Evolutionary conservation across 371 early-diverging fungal genomes (phyloP), one percentile per base, ranked within the genome.

Genomic region (Spraguea lophii): DNA sequence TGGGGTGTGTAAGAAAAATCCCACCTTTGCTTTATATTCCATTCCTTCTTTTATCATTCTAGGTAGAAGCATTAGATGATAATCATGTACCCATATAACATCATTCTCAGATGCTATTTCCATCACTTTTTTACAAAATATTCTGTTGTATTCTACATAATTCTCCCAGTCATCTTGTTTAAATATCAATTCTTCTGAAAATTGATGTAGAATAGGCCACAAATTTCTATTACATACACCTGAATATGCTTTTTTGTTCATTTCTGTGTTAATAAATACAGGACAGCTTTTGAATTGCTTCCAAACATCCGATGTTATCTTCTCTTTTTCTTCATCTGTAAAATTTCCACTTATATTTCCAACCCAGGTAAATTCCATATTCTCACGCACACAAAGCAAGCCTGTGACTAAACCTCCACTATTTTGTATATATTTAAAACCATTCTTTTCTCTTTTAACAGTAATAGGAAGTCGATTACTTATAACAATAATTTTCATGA

Each of bases 381-480:
- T 78, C 49, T 84, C 82, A 69, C 85, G 85, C 30, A 92, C 70
- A 4, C 90, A 87, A 30, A 80, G 79, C 25, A 94, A 75, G 15
- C 94, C 97, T 12, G 89, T 85, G 25, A 93, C 94, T 16, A 95
- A 75, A 3, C 99, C 95, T 40, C 95, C 95, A 0, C 86, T 82
- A 46, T 83, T 82, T 79, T 88, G 84, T 56, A 75, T 78, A 73
- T 83, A 86, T 9, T 54, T 50, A 44, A 72, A 46, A 59, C 74
- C 56, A 4, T 74, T 72, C 49, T 78, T 76, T 24, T 34, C 52
- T 61, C 81, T 78, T 38, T 76, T 80, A 43, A 94, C 80, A 9
- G 93, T 89, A 54, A 99, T 79, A 35, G 99, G 99, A 23, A 99
- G 75, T 30, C 98, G 77, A 74, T 99, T 97, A n/a, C 91, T 89